phyloP scores from a whole-genome alignment of 1,139 yeast species.

The Yamadazyma triangularis region DNA sequence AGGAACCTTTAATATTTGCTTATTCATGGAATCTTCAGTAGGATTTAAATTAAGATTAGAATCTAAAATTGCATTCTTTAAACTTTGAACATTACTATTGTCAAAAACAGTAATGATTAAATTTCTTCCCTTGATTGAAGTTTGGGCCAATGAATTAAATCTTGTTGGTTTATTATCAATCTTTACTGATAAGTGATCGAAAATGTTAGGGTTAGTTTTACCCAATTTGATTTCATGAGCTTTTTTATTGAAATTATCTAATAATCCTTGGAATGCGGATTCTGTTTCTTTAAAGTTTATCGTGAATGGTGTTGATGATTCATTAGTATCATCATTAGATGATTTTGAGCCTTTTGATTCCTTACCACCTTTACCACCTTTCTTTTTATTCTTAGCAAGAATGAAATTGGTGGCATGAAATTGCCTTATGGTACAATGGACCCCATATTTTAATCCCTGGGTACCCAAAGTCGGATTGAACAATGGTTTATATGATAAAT shows the following conservation, averaged over 20 bases:
- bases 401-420: not conserved
- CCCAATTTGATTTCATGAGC: conserved; percentile 66
- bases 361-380: not conserved
- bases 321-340: not conserved
- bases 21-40: conserved; percentile 65
- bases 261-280: conserved; percentile 40
- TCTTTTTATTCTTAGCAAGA: not conserved
- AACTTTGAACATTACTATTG: conserved; percentile 63
- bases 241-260: conserved; percentile 51
- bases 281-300: conserved; percentile 41
- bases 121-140: conserved; percentile 68
- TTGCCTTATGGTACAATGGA: no score
- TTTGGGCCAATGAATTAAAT: conserved; percentile 68
- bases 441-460: no score
- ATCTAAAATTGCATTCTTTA: conserved; percentile 65
- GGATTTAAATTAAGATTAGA: conserved; percentile 76
- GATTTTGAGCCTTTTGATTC: not conserved
- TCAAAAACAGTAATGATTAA: conserved; percentile 78
- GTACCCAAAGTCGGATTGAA: no score
- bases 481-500: no score
- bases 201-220: conserved; percentile 59
- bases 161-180: conserved; percentile 42
- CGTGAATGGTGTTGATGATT: no score
- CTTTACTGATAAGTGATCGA: conserved; percentile 56
- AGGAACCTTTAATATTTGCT: conserved; percentile 68